Evolutionary conservation across 2,329 filamentous ascomycete species (phyloP).

Genomic region (Talaromyces albobiverticillius): DNA sequence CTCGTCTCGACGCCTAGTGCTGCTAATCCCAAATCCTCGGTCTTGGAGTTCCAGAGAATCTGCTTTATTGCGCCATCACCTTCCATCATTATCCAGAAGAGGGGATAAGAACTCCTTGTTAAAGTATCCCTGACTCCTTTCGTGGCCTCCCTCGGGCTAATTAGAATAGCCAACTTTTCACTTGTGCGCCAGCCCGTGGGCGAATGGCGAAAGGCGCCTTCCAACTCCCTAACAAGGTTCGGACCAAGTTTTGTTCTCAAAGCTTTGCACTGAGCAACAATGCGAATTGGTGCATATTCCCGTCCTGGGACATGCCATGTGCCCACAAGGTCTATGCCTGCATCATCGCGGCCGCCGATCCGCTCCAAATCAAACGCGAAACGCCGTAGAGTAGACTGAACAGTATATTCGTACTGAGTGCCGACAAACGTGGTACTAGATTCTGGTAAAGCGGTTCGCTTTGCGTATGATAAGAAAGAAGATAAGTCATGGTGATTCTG

Average conservation of each 20-base stretch:
- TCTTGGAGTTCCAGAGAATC: constrained; percentile 44
- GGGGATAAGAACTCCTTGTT: constrained; percentile 63
- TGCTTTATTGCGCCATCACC: constrained; percentile 37
- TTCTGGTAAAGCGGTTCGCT: constrained; percentile 32
- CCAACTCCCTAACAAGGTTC: constrained; percentile 45
- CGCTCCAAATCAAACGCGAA: constrained; percentile 41
- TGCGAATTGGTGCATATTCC: constrained; percentile 30
- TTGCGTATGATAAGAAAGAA: constrained; percentile 41
- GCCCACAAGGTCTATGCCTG: constrained; percentile 47
- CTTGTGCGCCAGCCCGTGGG: constrained; percentile 68
- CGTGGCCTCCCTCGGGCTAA: constrained; percentile 67
- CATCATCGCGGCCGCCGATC: constrained; percentile 45
- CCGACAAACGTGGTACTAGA: constrained; percentile 43
- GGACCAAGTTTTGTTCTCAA: constrained; percentile 41
- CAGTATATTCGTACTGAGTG: constrained; percentile 48
- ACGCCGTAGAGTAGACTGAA: constrained; percentile 36
- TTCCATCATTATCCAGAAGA: constrained; percentile 60
- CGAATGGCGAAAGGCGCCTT: constrained; percentile 70
- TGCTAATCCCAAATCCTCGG: constrained; percentile 36
- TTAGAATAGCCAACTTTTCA: constrained; percentile 68
- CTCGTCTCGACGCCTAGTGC: constrained; percentile 37
- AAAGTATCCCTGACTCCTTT: constrained; percentile 74
- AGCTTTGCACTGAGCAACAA: constrained; percentile 48
- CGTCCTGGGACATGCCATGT: constrained; percentile 42
- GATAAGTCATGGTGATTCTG: constrained; percentile 35